Evolutionary conservation across 495 filamentous ascomycete species (phyloP), one percentile per base, ranked within the genome.

Genomic region (Trichodelitschia bisporula): DNA sequence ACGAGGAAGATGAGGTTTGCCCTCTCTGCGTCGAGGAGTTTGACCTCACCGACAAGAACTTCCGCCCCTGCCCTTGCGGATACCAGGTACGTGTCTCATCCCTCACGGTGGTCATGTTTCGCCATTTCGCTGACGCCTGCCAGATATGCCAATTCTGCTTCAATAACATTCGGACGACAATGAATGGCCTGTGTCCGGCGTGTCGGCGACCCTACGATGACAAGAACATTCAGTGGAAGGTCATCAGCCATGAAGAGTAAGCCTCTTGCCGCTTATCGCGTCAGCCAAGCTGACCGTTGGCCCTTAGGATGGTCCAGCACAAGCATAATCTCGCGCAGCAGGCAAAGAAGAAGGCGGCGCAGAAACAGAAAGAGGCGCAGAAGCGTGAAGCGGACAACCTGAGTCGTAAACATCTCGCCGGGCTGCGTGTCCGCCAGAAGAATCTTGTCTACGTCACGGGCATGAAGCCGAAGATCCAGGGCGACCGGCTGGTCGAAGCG

Each of bases 81-180:
- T 99, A 95, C 45, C 82, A 93, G 62, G 86, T 95, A 67, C 28
- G 62, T 43, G 18, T 8, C 9, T 18, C 8, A 8, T 31, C 8
- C 9, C 29, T 9, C 15, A 18, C 15, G 8, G 29, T 31, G 6
- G n/a, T n/a, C n/a, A n/a, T n/a, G n/a, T n/a, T n/a, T n/a, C n/a
- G n/a, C n/a, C n/a, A n/a, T n/a, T n/a, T n/a, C n/a, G n/a, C n/a
- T n/a, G n/a, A n/a, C n/a, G n/a, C n/a, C n/a, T 13, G 10, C 10
- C 30, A 97, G 84, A 78, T 99, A 44, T 99, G 89, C 50, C 89
- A 93, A 58, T 99, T 99, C 55, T 99, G 89, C 53, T 95, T 75
- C 58, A 91, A 99, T 57, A 95, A 95, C 42, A 86, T 99, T 51
- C 84, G 79, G 50, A 77, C 71, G 35, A 92, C 83, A 38, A 72